Evolutionary conservation across 805 yeast genomes (phyloP).

Genomic region (Isabelozyma rhagii): DNA sequence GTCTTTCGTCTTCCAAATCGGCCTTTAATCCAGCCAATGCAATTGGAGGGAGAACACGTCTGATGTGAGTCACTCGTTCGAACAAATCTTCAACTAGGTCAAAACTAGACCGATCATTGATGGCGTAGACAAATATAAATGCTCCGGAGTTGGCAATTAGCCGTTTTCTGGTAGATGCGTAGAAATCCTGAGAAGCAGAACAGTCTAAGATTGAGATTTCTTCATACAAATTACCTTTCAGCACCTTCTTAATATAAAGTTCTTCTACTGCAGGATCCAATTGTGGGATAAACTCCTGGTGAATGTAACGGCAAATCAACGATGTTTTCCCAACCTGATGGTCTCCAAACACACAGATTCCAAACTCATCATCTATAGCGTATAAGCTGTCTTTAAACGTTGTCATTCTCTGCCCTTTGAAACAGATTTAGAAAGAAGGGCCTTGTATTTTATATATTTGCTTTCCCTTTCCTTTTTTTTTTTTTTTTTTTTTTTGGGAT

Average conservation of each 20-base stretch:
- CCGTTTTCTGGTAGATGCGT: constrained; percentile 19
- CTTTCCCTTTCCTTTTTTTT: no score
- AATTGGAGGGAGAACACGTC: constrained; percentile 25
- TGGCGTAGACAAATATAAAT: constrained; percentile 24
- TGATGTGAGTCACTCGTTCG: constrained; percentile 17
- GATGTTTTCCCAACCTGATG: constrained; percentile 22
- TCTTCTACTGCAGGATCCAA: constrained; percentile 21
- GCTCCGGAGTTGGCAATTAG: constrained; percentile 29
- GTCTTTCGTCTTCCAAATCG: constrained; percentile 22
- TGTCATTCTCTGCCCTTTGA: no score
- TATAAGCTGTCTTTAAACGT: constrained; percentile 8
- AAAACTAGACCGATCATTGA: constrained; percentile 23
- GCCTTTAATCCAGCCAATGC: constrained; percentile 28
- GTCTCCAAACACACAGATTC: constrained; percentile 28
- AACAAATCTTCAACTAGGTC: constrained; percentile 24
- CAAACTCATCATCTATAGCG: constrained; percentile 14
- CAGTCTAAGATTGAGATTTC: constrained; percentile 34
- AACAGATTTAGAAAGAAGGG: no score
- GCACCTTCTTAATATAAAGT: constrained; percentile 17
- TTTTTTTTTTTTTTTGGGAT: no score
- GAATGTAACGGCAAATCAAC: constrained; percentile 20
- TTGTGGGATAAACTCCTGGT: constrained; percentile 14
- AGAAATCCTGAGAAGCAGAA: constrained; percentile 19
- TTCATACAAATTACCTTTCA: constrained; percentile 10
- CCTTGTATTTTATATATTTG: no score